Conservation (phyloP, 2,329 filamentous ascomycete species). For the Eutypella sp. region DNA sequence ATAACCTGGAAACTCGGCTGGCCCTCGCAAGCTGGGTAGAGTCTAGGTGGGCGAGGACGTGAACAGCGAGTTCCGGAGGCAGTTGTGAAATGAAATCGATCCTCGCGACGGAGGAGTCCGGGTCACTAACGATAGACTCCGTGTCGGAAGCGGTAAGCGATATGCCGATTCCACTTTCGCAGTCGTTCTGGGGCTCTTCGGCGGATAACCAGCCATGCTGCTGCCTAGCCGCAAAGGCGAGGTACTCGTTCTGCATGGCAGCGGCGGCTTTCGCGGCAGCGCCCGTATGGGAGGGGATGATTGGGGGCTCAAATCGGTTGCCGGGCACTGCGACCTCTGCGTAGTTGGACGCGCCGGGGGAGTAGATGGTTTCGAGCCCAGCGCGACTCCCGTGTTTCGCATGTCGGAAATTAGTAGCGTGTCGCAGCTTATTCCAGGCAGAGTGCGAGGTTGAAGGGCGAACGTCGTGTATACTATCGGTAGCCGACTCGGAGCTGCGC, state of each 20-base stretch:
- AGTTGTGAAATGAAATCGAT: conserved; percentile 54
- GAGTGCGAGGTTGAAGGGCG: conserved; percentile 44
- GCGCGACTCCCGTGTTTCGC: conserved; percentile 39
- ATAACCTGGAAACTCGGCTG: conserved; percentile 45
- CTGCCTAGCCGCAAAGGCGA: conserved; percentile 28
- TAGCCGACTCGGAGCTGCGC: conserved; percentile 25
- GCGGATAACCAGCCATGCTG: conserved; percentile 40
- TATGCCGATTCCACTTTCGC: conserved; percentile 62
- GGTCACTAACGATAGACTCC: conserved; percentile 27
- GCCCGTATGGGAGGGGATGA: conserved; percentile 56
- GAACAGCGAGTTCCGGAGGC: conserved; percentile 54
- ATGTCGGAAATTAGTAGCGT: conserved; percentile 47
- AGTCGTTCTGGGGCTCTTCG: conserved; percentile 49
- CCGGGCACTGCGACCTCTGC: conserved; percentile 40
- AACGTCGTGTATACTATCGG: conserved; percentile 9
- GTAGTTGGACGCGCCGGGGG: conserved; percentile 29
- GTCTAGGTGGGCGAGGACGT: conserved; percentile 53
- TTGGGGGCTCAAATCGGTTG: conserved; percentile 48
- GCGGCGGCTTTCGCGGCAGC: conserved; percentile 58
- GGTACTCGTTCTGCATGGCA: conserved; percentile 52
- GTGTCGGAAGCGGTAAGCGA: conserved; percentile 41
- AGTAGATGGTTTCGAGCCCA: conserved; percentile 32
- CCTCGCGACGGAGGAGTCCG: conserved; percentile 34
- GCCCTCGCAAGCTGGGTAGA: conserved; percentile 45
- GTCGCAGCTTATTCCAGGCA: conserved; percentile 47